phyloP scores from a whole-genome alignment of 2,329 filamentous ascomycete genomes.

The Colletotrichum incanum region DNA sequence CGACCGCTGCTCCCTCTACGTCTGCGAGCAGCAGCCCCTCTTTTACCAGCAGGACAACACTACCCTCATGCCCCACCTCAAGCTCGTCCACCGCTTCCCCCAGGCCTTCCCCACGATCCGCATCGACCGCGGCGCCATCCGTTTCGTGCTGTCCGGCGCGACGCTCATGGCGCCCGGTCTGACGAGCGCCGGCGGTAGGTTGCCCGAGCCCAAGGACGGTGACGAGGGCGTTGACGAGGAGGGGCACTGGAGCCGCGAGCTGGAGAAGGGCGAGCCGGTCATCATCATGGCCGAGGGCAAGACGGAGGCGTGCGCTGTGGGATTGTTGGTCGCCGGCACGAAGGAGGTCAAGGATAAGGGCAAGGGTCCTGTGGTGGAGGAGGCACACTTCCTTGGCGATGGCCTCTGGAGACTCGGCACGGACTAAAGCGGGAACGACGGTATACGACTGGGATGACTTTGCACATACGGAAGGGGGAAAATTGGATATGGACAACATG shows the following conservation, averaged over 20 bases:
- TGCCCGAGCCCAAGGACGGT: conserved; percentile 72
- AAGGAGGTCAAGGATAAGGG: conserved; percentile 94
- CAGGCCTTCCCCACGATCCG: conserved; percentile 86
- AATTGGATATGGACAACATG: not conserved
- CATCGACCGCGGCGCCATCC: conserved; percentile 95
- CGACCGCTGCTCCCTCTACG: conserved; percentile 91
- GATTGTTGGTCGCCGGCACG: conserved; percentile 86
- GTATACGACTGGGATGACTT: not conserved
- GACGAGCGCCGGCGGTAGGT: conserved; percentile 84
- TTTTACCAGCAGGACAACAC: conserved; percentile 91
- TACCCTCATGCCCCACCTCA: conserved; percentile 88
- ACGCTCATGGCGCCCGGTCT: conserved; percentile 97
- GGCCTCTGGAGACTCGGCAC: conserved; percentile 85
- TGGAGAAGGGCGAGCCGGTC: conserved; percentile 87
- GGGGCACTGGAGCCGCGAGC: conserved; percentile 74
- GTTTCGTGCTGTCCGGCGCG: conserved; percentile 94
- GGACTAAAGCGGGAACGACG: conserved; percentile 55
- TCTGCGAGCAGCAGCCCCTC: conserved; percentile 82
- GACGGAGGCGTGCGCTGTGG: conserved; percentile 90
- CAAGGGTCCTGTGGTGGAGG: conserved; percentile 94
- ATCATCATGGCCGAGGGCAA: conserved; percentile 95
- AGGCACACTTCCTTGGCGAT: conserved; percentile 94
- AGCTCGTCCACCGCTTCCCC: conserved; percentile 91
- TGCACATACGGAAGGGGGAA: not conserved
- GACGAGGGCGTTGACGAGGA: conserved; percentile 65